A percentile compares a stretch with the other conserved stretches of the same genome.
These are phyloP conservation scores for Bassia scoparia DNA, from an alignment of 148 eudicot species.

Conservation along the genomic window DNA sequence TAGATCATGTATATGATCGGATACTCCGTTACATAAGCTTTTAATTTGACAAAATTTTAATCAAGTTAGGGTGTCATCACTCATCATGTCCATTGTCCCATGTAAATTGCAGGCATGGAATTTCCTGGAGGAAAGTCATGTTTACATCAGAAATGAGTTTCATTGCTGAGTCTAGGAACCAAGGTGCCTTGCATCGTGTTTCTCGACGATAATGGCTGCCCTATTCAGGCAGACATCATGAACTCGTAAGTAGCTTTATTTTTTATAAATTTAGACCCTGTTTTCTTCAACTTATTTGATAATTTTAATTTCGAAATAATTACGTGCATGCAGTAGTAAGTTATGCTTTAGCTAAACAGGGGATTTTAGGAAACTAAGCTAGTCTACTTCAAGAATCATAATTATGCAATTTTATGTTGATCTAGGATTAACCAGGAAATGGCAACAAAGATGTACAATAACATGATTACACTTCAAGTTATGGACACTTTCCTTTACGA, in stretches of 20 bases:
- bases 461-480: slow-evolving; percentile 80
- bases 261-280: no score
- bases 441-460: slow-evolving; percentile 64
- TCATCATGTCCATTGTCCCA: neutral
- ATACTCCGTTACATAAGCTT: no score
- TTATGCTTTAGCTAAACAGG: no score
- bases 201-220: slow-evolving; percentile 55
- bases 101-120: slow-evolving; percentile 40
- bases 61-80: no score
- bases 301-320: no score
- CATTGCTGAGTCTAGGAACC: slow-evolving; percentile 37
- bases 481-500: slow-evolving; percentile 82
- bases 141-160: slow-evolving; percentile 65
- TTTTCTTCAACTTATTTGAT: no score
- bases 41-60: no score
- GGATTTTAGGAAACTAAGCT: no score
- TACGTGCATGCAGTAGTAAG: no score
- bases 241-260: slow-evolving; percentile 35
- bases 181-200: slow-evolving; percentile 71
- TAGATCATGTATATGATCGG: no score
- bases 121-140: slow-evolving; percentile 79
- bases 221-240: slow-evolving; percentile 15
- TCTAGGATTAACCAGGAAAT: slow-evolving; percentile 55
- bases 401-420: neutral
- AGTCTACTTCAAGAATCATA: neutral